Conservation (phyloP, 257 asterid species). For the Echium plantagineum region DNA sequence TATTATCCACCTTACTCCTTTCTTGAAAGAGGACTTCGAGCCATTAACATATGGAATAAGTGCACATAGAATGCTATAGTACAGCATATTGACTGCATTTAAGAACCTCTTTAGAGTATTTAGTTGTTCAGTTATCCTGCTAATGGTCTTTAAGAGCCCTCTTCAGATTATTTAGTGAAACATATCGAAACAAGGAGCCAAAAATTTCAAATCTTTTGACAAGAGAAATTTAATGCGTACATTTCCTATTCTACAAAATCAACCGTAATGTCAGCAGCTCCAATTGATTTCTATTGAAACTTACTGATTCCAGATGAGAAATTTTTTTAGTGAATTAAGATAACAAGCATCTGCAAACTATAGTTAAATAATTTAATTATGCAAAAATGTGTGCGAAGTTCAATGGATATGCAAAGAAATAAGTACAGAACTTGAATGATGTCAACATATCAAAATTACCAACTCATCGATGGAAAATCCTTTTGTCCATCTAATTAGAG, state of each 20-base stretch:
- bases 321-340: neutral
- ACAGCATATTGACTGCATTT: no score
- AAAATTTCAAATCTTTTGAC: no score
- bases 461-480: constrained; percentile 63
- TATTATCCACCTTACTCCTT: no score
- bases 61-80: no score
- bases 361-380: neutral
- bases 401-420: neutral
- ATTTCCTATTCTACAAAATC: neutral
- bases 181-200: no score
- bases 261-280: neutral
- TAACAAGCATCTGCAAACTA: neutral
- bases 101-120: no score
- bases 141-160: no score
- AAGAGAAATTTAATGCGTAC: no score
- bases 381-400: neutral
- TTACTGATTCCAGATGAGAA: neutral
- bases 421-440: neutral
- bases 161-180: no score
- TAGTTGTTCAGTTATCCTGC: no score
- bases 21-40: no score
- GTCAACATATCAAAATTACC: constrained; percentile 18
- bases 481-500: constrained; percentile 73
- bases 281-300: neutral
- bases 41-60: no score